Base-by-base conservation (phyloP, 768 basidiomycete species). In the Rhodotorula sphaerocarpa region DNA sequence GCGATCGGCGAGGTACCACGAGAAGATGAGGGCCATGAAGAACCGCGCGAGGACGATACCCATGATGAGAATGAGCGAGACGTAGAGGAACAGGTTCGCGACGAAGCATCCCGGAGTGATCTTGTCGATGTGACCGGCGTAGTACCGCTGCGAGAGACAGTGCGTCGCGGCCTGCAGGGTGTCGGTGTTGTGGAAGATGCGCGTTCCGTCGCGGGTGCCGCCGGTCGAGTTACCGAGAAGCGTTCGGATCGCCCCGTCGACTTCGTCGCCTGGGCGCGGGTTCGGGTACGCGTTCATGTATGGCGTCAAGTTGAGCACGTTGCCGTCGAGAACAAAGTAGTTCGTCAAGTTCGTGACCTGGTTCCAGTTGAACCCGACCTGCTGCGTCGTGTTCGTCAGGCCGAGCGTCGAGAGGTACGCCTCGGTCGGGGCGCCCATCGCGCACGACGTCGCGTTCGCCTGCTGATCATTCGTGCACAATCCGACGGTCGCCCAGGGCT, bases 121-220 rank as follows among this genome's bases (percentile, higher is more conserved):
- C 77, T 96, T 95, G 79, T 96, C 95, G 66, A 99, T 96, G 74
- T 87, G 86, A 27, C 95, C 95, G 0, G 91, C 92, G 54, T 82
- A 82, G 75, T 95, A 99, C 18, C 95, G 84, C 71, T 88, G 78
- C 55, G 80, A 79, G 55, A 99, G 79, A 75, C 95, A 99, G 15
- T 83, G 81, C 5, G 95, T 80, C 28, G 87, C 84, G 15, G 79
- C 78, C 64, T 81, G 78, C 59, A 89, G 81, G 56, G 82, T 80
- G 10, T 79, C 69, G 48, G 83, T 81, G 75, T 84, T 86, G 74
- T 82, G 84, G 74, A 99, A 93, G 34, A 90, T 78, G 50, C 86
- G 83, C 0, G 93, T 96, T 2, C 83, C 93, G 73, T 99, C 95
- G 73, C 87, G 90, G 14, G 92, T 89, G 55, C 81, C 81, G 7